Base-by-base conservation (phyloP, 495 filamentous ascomycete species). In the Talaromyces proteolyticus region DNA sequence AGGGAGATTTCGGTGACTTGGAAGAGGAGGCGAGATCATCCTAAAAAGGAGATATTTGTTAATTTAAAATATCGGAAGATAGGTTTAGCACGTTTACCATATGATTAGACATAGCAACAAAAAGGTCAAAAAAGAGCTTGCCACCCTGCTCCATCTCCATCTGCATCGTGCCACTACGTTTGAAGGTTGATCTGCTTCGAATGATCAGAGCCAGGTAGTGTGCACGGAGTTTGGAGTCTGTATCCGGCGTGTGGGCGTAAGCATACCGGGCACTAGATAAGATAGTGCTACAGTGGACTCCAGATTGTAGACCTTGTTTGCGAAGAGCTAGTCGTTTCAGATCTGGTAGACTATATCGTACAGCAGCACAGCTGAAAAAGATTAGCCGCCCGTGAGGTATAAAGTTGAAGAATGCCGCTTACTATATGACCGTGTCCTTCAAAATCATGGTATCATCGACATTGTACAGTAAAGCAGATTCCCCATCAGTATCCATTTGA, bases 101-200 rank as follows among this genome's bases (percentile, higher is more conserved):
- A 67, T 94, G 89, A 65, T 95, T 95, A 66, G 86, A 90, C 69
- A 95, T 79, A 4, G 90, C 90, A 37, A 95, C 90, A 66, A 95
- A 95, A 51, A 95, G 70, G 67, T 95, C 90, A 66, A 95, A 95
- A 72, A 94, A 94, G 59, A 95, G 68, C 59, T 85, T 84, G 53
- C 88, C 88, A 18, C 90, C 90, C 55, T 76, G 76, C 64, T 89
- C 85, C 90, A 95, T 95, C 73, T 95, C 90, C 58, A 86, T 79
- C 69, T 95, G 90, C 90, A 95, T 94, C n/a, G 90, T 95, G 53
- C 90, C 90, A 67, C 89, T 94, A 34, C 87, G 74, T 76, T 93
- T 96, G 73, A 96, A 96, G 3, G 88, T 95, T 53, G 74, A 75
- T 53, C 89, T 76, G 59, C 82, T 85, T 54, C 90, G 78, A 56